A percentile compares a stretch with the other conserved stretches of the same genome.
phyloP scores from a whole-genome alignment of 768 basidiomycete genomes.

The Xerocomus spinulosus region DNA sequence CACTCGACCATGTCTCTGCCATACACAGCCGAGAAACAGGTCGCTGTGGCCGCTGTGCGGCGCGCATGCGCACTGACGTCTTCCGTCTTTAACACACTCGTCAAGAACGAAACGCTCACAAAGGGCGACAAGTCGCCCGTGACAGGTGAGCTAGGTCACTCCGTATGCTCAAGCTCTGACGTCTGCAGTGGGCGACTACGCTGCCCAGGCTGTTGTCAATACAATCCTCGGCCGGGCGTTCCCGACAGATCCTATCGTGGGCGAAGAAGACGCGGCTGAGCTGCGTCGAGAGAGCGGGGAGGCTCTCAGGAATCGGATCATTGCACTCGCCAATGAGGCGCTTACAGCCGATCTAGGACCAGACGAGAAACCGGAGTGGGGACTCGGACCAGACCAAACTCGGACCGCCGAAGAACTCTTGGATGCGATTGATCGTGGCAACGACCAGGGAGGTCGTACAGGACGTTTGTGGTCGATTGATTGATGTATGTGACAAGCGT shows the following conservation, averaged over 20 bases:
- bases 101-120: conserved; percentile 78
- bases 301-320: conserved; percentile 58
- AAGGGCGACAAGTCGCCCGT: conserved; percentile 94
- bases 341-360: conserved; percentile 48
- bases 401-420: conserved; percentile 59
- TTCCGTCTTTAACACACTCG: conserved; percentile 80
- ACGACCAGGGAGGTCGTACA: conserved; percentile 58
- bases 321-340: conserved; percentile 78
- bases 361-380: conserved; percentile 66
- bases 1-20: conserved; percentile 48
- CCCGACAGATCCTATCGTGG: conserved; percentile 84
- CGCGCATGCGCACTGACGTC: conserved; percentile 81
- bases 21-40: conserved; percentile 65
- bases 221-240: conserved; percentile 73
- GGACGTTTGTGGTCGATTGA: conserved; percentile 49
- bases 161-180: background rate
- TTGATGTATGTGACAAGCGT: too few relatives aligned
- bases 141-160: conserved; percentile 49
- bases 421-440: conserved; percentile 83
- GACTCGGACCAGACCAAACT: conserved; percentile 56
- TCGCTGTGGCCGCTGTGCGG: conserved; percentile 84
- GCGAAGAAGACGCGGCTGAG: conserved; percentile 89
- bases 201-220: conserved; percentile 90
- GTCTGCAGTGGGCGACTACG: conserved; percentile 79
- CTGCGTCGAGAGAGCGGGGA: conserved; percentile 48